Evolutionary conservation across 179 eudicot species (phyloP).

Genomic region (Silene noctiflora): DNA sequence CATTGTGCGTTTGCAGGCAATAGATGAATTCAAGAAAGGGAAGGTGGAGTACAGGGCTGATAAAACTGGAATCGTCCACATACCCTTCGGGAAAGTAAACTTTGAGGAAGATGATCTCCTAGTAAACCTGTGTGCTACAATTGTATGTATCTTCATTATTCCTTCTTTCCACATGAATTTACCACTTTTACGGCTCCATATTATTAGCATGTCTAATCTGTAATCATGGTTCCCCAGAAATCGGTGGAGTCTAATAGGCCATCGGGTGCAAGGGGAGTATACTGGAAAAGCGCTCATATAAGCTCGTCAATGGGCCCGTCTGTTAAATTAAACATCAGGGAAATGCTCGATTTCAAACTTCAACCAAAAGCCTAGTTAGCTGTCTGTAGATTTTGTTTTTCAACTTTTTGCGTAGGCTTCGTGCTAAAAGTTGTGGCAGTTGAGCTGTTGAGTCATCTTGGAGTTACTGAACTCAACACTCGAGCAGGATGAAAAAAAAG

Average conservation of each 20-base stretch:
- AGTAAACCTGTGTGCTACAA: constrained; percentile 66
- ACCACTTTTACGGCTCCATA: background rate
- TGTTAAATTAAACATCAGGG: constrained; percentile 60
- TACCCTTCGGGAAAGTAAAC: constrained; percentile 84
- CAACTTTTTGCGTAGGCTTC: constrained; percentile 17
- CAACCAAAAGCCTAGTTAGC: constrained; percentile 31
- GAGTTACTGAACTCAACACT: constrained; percentile 9
- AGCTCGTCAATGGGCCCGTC: constrained; percentile 99
- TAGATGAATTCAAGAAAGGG: constrained; percentile 93
- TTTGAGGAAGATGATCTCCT: constrained; percentile 87
- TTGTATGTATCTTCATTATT: constrained; percentile 45
- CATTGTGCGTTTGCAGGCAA: constrained; percentile 52
- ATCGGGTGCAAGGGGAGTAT: constrained; percentile 83
- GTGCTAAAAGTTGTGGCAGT: background rate
- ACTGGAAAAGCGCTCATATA: constrained; percentile 93
- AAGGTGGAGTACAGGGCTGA: constrained; percentile 95
- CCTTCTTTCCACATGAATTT: background rate
- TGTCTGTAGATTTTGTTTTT: constrained; percentile 31
- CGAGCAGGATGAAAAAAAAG: constrained; percentile 9
- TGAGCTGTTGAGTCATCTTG: background rate
- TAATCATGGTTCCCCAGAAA: constrained; percentile 46
- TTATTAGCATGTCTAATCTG: background rate
- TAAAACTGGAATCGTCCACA: constrained; percentile 94
- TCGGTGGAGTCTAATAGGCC: constrained; percentile 93
- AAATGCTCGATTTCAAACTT: constrained; percentile 78